These are phyloP conservation scores for Neoboletus subvelutipes DNA, from an alignment of 768 basidiomycete species.

Conservation along the genomic window DNA sequence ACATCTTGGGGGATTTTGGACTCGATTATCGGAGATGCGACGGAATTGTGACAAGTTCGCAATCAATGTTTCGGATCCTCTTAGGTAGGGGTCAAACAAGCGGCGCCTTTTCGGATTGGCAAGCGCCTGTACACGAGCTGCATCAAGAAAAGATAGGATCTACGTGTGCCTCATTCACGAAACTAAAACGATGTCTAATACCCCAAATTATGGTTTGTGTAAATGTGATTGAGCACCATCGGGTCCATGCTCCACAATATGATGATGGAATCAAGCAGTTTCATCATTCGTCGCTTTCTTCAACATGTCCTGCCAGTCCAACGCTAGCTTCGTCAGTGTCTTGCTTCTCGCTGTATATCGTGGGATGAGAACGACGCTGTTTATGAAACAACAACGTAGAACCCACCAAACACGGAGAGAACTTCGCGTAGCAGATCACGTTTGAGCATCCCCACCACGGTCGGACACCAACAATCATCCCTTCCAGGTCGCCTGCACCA, in stretches of 20 bases:
- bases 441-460: constrained; percentile 68
- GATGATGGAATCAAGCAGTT: constrained; percentile 2
- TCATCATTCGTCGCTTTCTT: constrained; percentile 62
- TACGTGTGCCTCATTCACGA: background rate
- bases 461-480: constrained; percentile 64
- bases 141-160: background rate
- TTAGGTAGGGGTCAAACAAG: background rate
- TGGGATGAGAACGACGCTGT: constrained; percentile 4
- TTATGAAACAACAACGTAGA: background rate
- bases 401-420: constrained; percentile 71
- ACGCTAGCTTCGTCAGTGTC: constrained; percentile 67
- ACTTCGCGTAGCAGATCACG: constrained; percentile 85
- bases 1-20: constrained; percentile 11
- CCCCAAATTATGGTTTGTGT: background rate
- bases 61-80: background rate
- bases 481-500: constrained; percentile 60
- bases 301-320: constrained; percentile 81
- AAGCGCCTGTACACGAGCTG: background rate
- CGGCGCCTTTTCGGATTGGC: constrained; percentile 2
- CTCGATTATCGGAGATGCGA: constrained; percentile 1
- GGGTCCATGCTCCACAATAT: background rate
- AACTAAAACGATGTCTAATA: background rate
- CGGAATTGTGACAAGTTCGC: background rate
- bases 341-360: constrained; percentile 61
- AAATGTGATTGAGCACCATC: background rate